A percentile compares a stretch with the other conserved stretches of the same genome.
These are phyloP conservation scores for Discostella stelligeroides DNA, from an alignment of 108 stramenopile species.

Conservation along the genomic window DNA sequence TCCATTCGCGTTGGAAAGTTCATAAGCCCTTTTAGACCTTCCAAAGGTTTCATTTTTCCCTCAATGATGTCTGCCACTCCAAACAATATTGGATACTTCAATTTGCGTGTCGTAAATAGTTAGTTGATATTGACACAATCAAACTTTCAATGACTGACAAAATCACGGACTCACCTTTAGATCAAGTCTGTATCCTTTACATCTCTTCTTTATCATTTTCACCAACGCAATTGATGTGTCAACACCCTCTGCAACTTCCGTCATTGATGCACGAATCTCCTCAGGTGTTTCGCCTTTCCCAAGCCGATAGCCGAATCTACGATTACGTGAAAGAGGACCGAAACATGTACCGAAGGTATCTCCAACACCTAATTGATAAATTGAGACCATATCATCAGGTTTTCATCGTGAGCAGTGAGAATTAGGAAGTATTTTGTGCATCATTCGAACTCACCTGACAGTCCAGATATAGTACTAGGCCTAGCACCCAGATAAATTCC, in stretches of 20 bases:
- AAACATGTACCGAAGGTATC: slow-evolving; percentile 99
- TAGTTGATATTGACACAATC: too few relatives aligned
- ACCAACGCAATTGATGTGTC: slow-evolving; percentile 92
- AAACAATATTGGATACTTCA: slow-evolving; percentile 95
- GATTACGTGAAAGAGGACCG: slow-evolving; percentile 94
- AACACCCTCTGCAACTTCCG: slow-evolving; percentile 96
- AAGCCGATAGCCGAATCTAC: slow-evolving; percentile 90
- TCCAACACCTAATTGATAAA: slow-evolving; percentile 75
- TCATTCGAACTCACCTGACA: slow-evolving; percentile 72
- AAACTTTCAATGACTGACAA: too few relatives aligned
- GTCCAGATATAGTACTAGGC: slow-evolving; percentile 87
- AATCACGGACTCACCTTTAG: slow-evolving; percentile 22
- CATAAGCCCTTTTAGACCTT: slow-evolving; percentile 92
- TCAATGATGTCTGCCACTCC: slow-evolving; percentile 91
- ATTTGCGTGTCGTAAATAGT: too few relatives aligned
- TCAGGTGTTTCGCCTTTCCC: slow-evolving; percentile 94
- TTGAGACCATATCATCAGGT: too few relatives aligned
- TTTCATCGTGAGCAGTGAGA: too few relatives aligned
- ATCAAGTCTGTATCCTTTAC: slow-evolving; percentile 92
- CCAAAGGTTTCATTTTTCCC: slow-evolving; percentile 84
- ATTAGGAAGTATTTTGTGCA: neutral
- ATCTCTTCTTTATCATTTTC: slow-evolving; percentile 84
- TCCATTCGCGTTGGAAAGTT: slow-evolving; percentile 93
- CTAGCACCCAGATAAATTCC: slow-evolving; percentile 87
- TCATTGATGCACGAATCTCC: slow-evolving; percentile 82